Evolutionary conservation across 352 stramenopile genomes (phyloP).

Genomic region (Elongisporangium prolatum): DNA sequence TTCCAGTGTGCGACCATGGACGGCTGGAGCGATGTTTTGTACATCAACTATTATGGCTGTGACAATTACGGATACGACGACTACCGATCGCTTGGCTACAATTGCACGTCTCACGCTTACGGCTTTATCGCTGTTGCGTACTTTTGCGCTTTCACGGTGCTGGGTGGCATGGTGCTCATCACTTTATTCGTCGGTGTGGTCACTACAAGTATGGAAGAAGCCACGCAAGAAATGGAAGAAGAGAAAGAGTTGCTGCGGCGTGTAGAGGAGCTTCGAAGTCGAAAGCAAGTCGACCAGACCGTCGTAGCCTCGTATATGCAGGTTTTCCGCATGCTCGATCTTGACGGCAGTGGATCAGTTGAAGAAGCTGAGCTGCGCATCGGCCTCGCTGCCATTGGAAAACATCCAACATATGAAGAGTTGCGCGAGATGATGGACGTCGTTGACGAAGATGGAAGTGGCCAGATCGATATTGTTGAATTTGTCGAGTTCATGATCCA

Average conservation of each 20-base stretch:
- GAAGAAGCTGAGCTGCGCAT: slow-evolving; percentile 83
- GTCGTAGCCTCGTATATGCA: slow-evolving; percentile 72
- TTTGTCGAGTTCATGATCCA: slow-evolving; percentile 87
- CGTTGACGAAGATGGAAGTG: slow-evolving; percentile 80
- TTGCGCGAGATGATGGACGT: slow-evolving; percentile 85
- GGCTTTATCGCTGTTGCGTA: slow-evolving; percentile 60
- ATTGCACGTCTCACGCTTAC: slow-evolving; percentile 38
- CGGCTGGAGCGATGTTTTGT: slow-evolving; percentile 88
- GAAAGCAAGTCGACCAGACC: slow-evolving; percentile 41
- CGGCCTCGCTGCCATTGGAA: slow-evolving; percentile 73
- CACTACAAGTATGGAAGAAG: slow-evolving; percentile 89
- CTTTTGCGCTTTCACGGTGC: slow-evolving; percentile 80
- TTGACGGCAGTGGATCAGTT: slow-evolving; percentile 78
- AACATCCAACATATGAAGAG: slow-evolving; percentile 74
- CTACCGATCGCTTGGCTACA: slow-evolving; percentile 47
- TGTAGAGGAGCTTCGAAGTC: slow-evolving; percentile 51
- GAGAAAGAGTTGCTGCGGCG: slow-evolving; percentile 64
- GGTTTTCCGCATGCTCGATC: slow-evolving; percentile 78
- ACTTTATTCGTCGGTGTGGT: slow-evolving; percentile 91
- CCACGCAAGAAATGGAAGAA: slow-evolving; percentile 79
- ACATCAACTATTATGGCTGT: slow-evolving; percentile 90
- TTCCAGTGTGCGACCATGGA: slow-evolving; percentile 88
- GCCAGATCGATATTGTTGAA: slow-evolving; percentile 84
- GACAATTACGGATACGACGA: slow-evolving; percentile 76
- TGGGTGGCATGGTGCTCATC: slow-evolving; percentile 87